Evolutionary conservation across 2,329 filamentous ascomycete genomes (phyloP), one percentile per base, ranked within the genome.

Genomic region (Aspergillus unguis): DNA sequence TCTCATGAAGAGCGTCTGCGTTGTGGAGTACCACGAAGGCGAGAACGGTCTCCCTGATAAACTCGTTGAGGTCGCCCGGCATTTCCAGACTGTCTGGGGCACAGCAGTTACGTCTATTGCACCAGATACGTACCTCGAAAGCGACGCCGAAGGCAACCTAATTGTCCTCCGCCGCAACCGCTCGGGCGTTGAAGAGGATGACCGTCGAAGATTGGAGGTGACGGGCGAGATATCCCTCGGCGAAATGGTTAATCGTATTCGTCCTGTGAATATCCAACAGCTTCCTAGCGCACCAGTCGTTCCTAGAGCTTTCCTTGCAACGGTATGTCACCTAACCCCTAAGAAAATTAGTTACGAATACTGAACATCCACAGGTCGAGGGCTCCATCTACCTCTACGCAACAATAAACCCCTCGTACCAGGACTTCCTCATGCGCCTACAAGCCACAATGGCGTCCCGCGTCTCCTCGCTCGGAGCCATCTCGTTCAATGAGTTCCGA

Each of bases 191-290:
- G 90, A 85, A 0, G 80, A 82, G 1, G 86, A 94, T 48, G 90
- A 96, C 61, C 82, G 80, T 54, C 80, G 80, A 45, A 79, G 84
- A 28, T 74, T 97, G 59, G 81, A 89, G 38, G 78, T 91, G 4
- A 89, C 84, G 1, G 86, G 87, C 54, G 92, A 96, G 70, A 84
- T 97, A 57, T 85, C 87, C 41, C 77, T 99, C 7, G 92, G 94
- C 1, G 92, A 99, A 69, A 90, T 94, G 82, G 90, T 97, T 50
- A 99, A 99, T 66, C 82, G 85, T 31, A 95, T 97, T 50, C 82
- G 86, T 25, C 83, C 83, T 28, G 82, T 97, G 17, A 79, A 86
- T 49, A 83, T 95, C 7, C 79, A 83, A 28, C 77, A 84, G 3
- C 80, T 79, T 17, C 75, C 83, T 32, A 85, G 80, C 58, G 84